These are phyloP conservation scores for Pseudogymnoascus sp. DNA, from an alignment of 2,329 filamentous ascomycete genomes.

Conservation along the genomic window DNA sequence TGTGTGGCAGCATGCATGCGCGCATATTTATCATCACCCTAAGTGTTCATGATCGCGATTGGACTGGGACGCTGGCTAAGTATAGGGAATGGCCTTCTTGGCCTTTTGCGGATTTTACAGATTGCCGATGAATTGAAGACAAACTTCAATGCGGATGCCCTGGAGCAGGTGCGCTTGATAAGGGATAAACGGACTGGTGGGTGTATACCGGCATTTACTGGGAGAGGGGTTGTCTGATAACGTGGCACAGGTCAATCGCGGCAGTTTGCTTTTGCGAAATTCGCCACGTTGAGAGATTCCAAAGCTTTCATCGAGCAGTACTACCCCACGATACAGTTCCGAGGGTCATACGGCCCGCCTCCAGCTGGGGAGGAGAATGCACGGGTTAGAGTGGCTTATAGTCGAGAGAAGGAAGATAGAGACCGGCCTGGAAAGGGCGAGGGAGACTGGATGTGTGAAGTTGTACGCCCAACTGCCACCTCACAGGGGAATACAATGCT, in stretches of 20 bases:
- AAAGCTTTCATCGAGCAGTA: conserved; percentile 46
- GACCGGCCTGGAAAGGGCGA: conserved; percentile 38
- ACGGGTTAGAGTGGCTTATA: conserved; percentile 40
- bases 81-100: conserved; percentile 27
- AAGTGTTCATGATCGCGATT: conserved; percentile 28
- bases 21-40: conserved; percentile 22
- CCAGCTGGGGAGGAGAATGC: conserved; percentile 33
- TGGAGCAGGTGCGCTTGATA: conserved; percentile 51
- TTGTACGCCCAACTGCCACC: conserved; percentile 31
- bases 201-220: conserved; percentile 12
- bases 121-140: conserved; percentile 48
- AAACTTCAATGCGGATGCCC: conserved; percentile 42
- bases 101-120: conserved; percentile 36
- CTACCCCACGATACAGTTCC: conserved; percentile 43
- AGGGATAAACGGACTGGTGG: conserved; percentile 51
- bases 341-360: conserved; percentile 36
- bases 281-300: conserved; percentile 41
- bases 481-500: conserved; percentile 1
- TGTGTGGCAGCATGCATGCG: neutral
- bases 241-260: conserved; percentile 41
- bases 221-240: neutral
- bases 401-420: conserved; percentile 45
- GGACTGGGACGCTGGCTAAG: conserved; percentile 31
- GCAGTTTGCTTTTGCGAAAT: conserved; percentile 50
- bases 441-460: conserved; percentile 50